Conservation (phyloP, 352 stramenopile genomes). For the Globisporangium megalacanthum region DNA sequence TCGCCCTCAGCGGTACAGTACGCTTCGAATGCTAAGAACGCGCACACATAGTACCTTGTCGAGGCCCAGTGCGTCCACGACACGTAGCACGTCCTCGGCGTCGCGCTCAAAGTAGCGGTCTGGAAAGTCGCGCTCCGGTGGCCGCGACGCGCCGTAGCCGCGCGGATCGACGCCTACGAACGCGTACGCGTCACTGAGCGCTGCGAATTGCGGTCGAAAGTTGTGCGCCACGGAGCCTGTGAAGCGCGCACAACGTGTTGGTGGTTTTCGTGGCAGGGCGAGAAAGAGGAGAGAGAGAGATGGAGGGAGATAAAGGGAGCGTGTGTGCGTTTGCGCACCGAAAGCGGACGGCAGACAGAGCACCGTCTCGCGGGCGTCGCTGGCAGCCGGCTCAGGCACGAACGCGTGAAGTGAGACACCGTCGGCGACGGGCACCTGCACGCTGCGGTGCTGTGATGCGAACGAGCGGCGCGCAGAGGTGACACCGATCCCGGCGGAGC, state of each 20-base stretch:
- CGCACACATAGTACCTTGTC: slow-evolving; percentile 28
- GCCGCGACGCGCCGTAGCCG: slow-evolving; percentile 43
- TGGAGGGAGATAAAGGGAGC: neutral
- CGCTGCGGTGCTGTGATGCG: slow-evolving; percentile 16
- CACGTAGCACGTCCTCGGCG: slow-evolving; percentile 58
- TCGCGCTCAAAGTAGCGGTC: slow-evolving; percentile 60
- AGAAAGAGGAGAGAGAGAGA: neutral
- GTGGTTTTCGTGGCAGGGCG: too few relatives aligned
- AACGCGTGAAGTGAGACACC: slow-evolving; percentile 46
- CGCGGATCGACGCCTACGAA: slow-evolving; percentile 67
- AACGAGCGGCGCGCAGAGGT: slow-evolving; percentile 9
- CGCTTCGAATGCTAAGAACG: neutral
- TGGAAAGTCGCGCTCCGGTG: slow-evolving; percentile 41
- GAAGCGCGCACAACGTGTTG: neutral
- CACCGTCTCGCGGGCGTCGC: slow-evolving; percentile 23
- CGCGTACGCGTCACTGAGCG: slow-evolving; percentile 40
- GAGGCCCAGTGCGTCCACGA: slow-evolving; percentile 50
- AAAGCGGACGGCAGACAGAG: slow-evolving; percentile 71
- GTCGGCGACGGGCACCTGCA: slow-evolving; percentile 31
- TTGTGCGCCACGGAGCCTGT: slow-evolving; percentile 45
- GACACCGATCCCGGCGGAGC: neutral
- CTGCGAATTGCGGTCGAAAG: slow-evolving; percentile 55
- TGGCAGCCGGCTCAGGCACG: slow-evolving; percentile 14
- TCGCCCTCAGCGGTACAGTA: neutral
- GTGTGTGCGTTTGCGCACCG: slow-evolving; percentile 16